Base-by-base conservation (phyloP, 306 rosid genomes). In the Crataegus laevigata region DNA sequence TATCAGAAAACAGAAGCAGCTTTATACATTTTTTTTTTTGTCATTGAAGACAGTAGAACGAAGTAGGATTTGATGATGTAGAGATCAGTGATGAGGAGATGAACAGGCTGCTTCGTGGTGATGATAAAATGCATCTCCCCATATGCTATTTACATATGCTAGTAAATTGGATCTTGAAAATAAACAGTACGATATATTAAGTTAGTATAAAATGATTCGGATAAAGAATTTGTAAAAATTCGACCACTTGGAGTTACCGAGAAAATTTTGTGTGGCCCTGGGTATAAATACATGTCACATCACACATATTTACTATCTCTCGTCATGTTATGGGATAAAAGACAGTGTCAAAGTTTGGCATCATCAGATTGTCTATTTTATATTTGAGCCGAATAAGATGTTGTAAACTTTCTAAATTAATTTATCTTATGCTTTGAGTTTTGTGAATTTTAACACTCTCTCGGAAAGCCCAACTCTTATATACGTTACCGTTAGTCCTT, bases 341-440 rank as follows among this genome's bases (percentile, higher is more conserved):
- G 2, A 13, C 51, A 4, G 17, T 14, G 22, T 30, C 19, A 26
- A 72, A 57, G 51, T 36, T 58, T 72, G 54, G 67, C 55, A 58
- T 38, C 11, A 22, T 72, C 38, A 15, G 17, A 72, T 72, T 73
- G 42, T 42, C 42, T 38, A 40, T 58, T 57, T 47, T n/a, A 24
- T 36, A 38, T 36, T 40, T 40, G 4, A 2, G 77, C 68, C 59
- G 30, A 73, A 60, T 59, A 43, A 60, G 29, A 58, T 2, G 18
- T 12, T 24, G 38, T 72, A 54, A 73, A 26, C 55, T 60, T 29
- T 47, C 22, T 36, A 36, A 36, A 36, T 60, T 72, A 45, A 45
- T 60, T 73, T 57, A 74, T 79, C 78, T 25, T 51, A 60, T 9
- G 66, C 51, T 24, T 45, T 50, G 38, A 74, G 68, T 71, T 67